Base-by-base conservation (phyloP, 345 rosid species). In the Eucalyptus curtisii region DNA sequence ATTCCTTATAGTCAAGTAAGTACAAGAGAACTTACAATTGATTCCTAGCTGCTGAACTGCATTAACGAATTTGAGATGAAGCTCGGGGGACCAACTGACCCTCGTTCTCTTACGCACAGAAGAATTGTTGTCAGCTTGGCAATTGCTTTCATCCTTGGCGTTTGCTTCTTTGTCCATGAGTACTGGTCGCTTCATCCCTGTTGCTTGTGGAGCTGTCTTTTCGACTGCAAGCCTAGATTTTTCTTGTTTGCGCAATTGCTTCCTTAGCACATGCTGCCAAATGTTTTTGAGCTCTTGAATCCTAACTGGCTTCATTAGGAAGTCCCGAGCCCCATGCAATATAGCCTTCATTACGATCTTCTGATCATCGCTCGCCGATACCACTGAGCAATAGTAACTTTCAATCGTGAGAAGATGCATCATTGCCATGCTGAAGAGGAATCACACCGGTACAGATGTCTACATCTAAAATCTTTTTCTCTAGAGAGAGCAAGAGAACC, bases 291-390 rank as follows among this genome's bases (percentile, higher is more conserved):
- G 86, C 55, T 91, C 90, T 86, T 91, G 91, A 37, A 90, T 64
- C 22, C 91, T 90, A n/a, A 92, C 89, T 0, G 93, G 93, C 85
- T 93, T 93, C 37, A 91, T 87, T 31, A 93, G 88, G 86, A 89
- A 93, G 89, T 92, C 93, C 87, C 92, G 87, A 9, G 93, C 95
- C 47, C 95, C 94, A 84, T 91, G 90, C 48, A 82, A 86, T 20
- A 92, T 87, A 25, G 93, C 94, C 76, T 89, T 92, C 89, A 87
- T 90, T 25, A 92, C 88, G n/a, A 90, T 91, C 57, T 82, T 88
- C 86, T 66, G 89, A 27, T 88, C 91, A 64, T 85, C 91, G n/a
- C 91, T 92, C 2, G 90, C 92, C 2, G 95, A 92, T 89, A 92
- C 88, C 94, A 92, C 95, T 93, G 93, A 53, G 33, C 57, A n/a